A percentile compares a stretch with the other conserved stretches of the same genome.
Conservation (phyloP, 2,329 filamentous ascomycete species). For the Lasiodiplodia hormozganensis region DNA sequence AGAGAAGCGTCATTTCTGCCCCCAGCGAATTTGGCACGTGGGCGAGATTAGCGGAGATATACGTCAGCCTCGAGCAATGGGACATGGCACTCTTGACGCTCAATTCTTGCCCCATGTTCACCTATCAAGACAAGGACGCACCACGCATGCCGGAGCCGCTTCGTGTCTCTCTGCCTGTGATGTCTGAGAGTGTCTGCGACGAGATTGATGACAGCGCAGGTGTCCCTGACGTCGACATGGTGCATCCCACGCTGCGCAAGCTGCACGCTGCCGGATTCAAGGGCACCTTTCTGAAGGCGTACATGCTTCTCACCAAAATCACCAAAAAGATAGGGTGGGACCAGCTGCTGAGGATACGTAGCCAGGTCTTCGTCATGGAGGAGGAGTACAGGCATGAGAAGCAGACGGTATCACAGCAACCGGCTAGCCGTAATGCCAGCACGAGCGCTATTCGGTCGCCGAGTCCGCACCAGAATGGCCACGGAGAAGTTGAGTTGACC, state of each 20-base stretch:
- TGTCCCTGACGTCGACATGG: conserved; percentile 79
- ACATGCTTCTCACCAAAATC: conserved; percentile 92
- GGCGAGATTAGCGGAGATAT: conserved; percentile 92
- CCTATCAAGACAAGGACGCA: conserved; percentile 97
- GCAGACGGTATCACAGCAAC: conserved; percentile 57
- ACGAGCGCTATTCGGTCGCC: conserved; percentile 78
- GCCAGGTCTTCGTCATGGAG: conserved; percentile 99
- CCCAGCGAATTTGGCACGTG: conserved; percentile 98
- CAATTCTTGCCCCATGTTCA: conserved; percentile 99
- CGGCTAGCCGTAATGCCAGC: conserved; percentile 74
- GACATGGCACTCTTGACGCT: conserved; percentile 92
- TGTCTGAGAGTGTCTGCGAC: conserved; percentile 88
- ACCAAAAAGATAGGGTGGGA: conserved; percentile 98
- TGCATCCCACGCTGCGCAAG: conserved; percentile 85
- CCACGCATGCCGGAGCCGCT: conserved; percentile 93
- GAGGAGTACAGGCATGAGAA: conserved; percentile 95
- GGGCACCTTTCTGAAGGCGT: conserved; percentile 94
- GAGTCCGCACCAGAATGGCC: conserved; percentile 51
- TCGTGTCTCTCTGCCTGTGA: conserved; percentile 83
- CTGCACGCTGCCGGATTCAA: conserved; percentile 89
- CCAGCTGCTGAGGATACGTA: conserved; percentile 89
- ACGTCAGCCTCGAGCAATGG: conserved; percentile 94
- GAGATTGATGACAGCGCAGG: conserved; percentile 92
- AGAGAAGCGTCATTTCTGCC: conserved; percentile 91
- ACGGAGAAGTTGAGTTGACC: conserved; percentile 40